phyloP scores from a whole-genome alignment of 345 rosid species.

The Syzygium grande region DNA sequence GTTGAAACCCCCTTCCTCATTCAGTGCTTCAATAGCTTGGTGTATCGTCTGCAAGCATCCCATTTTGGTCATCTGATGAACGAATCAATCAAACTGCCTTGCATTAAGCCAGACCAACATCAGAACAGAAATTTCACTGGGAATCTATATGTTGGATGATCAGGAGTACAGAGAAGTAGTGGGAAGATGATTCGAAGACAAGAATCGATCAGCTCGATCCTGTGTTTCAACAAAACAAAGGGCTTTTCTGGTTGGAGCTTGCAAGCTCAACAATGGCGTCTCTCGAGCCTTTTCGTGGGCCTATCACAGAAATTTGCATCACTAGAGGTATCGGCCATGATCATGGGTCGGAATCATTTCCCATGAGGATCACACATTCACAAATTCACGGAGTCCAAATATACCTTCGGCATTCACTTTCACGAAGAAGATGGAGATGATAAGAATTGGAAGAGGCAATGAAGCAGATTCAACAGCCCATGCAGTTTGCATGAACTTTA shows the following conservation, averaged over 20 bases:
- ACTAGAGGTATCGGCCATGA: neutral
- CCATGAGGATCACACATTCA: neutral
- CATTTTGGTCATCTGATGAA: neutral
- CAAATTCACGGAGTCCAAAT: neutral
- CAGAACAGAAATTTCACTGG: neutral
- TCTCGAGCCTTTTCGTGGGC: neutral
- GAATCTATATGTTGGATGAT: neutral
- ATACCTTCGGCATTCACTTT: neutral
- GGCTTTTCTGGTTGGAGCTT: neutral
- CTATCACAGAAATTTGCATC: neutral
- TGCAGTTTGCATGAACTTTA: neutral
- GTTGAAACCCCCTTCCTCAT: slow-evolving; percentile 1
- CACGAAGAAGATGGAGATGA: neutral
- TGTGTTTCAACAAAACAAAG: neutral
- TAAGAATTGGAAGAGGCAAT: neutral
- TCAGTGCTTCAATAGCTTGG: neutral
- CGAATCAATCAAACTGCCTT: neutral
- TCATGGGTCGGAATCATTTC: neutral
- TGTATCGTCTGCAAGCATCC: neutral
- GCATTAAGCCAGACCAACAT: neutral
- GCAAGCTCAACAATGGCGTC: neutral
- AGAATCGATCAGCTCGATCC: neutral
- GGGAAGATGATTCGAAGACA: neutral
- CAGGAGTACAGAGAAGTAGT: neutral
- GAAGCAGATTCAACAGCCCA: neutral